Evolutionary conservation across 805 yeast species (phyloP), one percentile per base, ranked within the genome.

Genomic region (Pichia nakasei): DNA sequence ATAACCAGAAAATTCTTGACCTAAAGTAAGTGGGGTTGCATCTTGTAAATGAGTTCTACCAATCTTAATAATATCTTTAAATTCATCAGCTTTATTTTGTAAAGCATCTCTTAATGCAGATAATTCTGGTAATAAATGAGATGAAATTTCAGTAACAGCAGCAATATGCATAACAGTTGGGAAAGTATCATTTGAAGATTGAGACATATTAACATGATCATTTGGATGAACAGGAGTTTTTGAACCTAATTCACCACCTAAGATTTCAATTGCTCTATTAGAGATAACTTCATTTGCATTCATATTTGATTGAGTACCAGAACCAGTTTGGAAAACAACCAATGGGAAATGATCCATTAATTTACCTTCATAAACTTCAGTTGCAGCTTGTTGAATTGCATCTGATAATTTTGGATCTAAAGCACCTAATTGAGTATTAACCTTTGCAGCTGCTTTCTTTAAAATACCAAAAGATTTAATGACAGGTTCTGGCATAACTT

Each of bases 121-220:
- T 61, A 93, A 73, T 60, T 87, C 85, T 17, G 98, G 98, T 42
- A 91, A 55, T 65, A 93, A 75, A 35, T 73, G 70, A 61, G 75
- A 59, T 43, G 82, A 69, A 68, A 91, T 85, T 71, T 91, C 96
- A 36, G 84, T 76, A 51, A 89, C 96, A 18, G 97, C 96, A 45
- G 98, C 97, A 68, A 93, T 91, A 72, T 93, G 98, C 98, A 93
- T 93, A 45, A 91, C 98, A 32, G 98, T 89, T 55, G 98, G 98
- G 85, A 93, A 93, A 44, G 97, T 93, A 69, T 93, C 98, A 66
- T 93, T 93, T 38, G 96, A 87, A n/a, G 96, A 86, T 71, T 93
- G 97, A 18, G 96, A 85, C 86, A 87, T 89, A 75, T 93, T 93
- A 59, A 89, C 94, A 69, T 93, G 97, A 68, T 93, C 97, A 69